A percentile compares a stretch with the other conserved stretches of the same genome.
phyloP scores from a whole-genome alignment of 78 protist species.

The Polysphondylium violaceum region DNA sequence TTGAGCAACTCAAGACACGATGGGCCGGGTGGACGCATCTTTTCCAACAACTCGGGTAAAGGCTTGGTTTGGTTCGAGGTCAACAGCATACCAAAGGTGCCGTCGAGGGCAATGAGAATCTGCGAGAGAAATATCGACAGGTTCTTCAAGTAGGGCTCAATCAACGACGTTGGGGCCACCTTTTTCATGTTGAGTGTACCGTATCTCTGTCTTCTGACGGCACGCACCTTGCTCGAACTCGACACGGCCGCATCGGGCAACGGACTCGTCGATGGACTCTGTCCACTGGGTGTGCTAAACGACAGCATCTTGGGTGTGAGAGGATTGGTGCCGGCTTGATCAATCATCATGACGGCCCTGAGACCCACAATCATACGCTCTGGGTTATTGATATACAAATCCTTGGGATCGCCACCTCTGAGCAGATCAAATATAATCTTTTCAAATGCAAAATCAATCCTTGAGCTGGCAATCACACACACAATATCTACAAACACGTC shows the following conservation, averaged over 20 bases:
- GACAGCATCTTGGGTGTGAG: conserved; percentile 68
- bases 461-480: conserved; percentile 52
- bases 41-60: conserved; percentile 40
- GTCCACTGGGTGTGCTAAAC: conserved; percentile 18
- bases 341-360: conserved; percentile 63
- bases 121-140: conserved; percentile 36
- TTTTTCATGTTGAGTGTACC: conserved; percentile 60
- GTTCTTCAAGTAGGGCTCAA: conserved; percentile 74
- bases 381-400: conserved; percentile 44
- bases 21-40: conserved; percentile 75
- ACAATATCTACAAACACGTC: conserved; percentile 60
- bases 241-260: conserved; percentile 24
- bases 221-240: conserved; percentile 23
- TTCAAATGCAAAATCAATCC: conserved; percentile 73
- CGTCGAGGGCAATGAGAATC: conserved; percentile 43
- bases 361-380: conserved; percentile 76
- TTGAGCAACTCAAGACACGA: conserved; percentile 68
- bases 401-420: conserved; percentile 75
- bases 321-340: conserved; percentile 66
- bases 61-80: conserved; percentile 64
- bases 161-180: conserved; percentile 27
- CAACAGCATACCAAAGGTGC: conserved; percentile 37
- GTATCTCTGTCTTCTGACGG: conserved; percentile 61
- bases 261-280: conserved; percentile 9
- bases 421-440: conserved; percentile 71